Base-by-base conservation (phyloP, 805 yeast species). In the Teunomyces pallodes region DNA sequence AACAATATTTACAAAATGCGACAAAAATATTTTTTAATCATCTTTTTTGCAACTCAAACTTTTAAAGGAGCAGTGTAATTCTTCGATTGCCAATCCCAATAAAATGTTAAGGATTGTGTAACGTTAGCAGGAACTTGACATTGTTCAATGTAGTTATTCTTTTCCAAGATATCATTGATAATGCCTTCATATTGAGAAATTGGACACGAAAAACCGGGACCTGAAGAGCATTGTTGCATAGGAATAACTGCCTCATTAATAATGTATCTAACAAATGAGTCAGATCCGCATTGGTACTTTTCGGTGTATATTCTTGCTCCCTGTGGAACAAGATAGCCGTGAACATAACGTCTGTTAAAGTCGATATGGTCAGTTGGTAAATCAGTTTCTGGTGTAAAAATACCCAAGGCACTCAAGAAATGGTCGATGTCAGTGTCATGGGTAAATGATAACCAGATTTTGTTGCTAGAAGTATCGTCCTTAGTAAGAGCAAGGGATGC, bases 371-470 rank as follows among this genome's bases (percentile, higher is more conserved):
- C 72, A 5, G 76, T 61, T 3, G 83, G 75, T 36, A 81, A 70
- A 36, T 72, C 69, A 3, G 65, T 55, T 16, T 60, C 68, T 8
- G 79, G 71, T 52, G 72, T 69, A 48, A 76, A 51, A 53, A 87
- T 61, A 6, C 89, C 90, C 42, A 87, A 65, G 2, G 92, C 87
- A 27, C 87, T 70, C 56, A 84, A 68, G 55, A 76, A 82, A 36
- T 83, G 70, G 52, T 82, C 71, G 36, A 87, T 65, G 52, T 84
- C 86, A 33, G 85, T 78, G 61, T 89, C 96, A 59, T 89, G 96
- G 12, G 88, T 75, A 70, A 87, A 84, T 54, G 82, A 85, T 54
- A 86, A 72, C 74, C 84, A 84, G 42, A 86, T 70, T 47, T 78
- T 84, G 50, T 75, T 77, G 8, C 61, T 58, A 32, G 79, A 78